A percentile compares a stretch with the other conserved stretches of the same genome.
phyloP scores from a whole-genome alignment of 1,284 basidiomycete species.

The Puccinia hordei region DNA sequence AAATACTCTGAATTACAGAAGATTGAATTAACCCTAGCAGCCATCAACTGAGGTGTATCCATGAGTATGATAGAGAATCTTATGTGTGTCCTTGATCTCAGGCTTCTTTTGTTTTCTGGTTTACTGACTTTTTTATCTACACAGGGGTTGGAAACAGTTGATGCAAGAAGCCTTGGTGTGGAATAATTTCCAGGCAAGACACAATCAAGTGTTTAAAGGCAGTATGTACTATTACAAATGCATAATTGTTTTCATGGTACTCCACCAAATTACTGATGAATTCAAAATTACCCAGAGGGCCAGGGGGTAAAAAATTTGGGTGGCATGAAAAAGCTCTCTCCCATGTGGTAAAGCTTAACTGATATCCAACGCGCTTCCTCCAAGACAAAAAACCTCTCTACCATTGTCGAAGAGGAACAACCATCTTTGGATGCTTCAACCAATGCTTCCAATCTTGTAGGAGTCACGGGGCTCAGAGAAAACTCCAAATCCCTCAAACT shows the following conservation, averaged over 20 bases:
- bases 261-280: background rate
- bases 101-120: background rate
- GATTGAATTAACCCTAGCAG: background rate
- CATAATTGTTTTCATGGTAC: background rate
- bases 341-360: background rate
- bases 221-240: background rate
- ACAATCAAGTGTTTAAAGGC: background rate
- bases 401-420: background rate
- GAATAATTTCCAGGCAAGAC: background rate
- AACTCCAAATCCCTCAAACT: background rate
- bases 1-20: background rate
- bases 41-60: background rate
- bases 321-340: background rate
- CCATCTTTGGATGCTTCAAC: background rate
- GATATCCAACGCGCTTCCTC: background rate
- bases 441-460: background rate
- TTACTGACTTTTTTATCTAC: background rate
- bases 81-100: background rate
- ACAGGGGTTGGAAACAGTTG: constrained; percentile 16
- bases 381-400: background rate
- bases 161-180: background rate
- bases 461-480: background rate
- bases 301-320: background rate
- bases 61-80: constrained; percentile 8
- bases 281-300: constrained; percentile 7